Evolutionary conservation across 441 rosid genomes (phyloP).

Genomic region (Arabidopsis lyrata): DNA sequence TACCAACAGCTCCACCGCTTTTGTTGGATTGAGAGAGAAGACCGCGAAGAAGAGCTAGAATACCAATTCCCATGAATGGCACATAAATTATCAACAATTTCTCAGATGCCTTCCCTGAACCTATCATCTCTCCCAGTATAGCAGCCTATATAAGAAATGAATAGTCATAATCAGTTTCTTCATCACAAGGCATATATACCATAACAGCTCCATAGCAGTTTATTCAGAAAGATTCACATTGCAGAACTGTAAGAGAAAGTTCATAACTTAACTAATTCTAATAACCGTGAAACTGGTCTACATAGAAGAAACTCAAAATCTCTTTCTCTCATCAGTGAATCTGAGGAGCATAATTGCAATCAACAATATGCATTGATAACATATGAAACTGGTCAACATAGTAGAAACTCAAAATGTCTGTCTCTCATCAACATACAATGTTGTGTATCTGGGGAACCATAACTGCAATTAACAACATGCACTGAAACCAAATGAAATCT

Average conservation of each 20-base stretch:
- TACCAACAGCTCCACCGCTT: slow-evolving; percentile 42
- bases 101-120: slow-evolving; percentile 67
- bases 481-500: not conserved
- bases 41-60: slow-evolving; percentile 70
- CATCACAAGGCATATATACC: not conserved
- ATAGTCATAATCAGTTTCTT: not conserved
- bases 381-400: not conserved
- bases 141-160: slow-evolving; percentile 55
- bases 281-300: not conserved
- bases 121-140: slow-evolving; percentile 59
- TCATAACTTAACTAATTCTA: not conserved
- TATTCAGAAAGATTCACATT: slow-evolving; percentile 14
- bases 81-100: slow-evolving; percentile 56
- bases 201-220: not conserved
- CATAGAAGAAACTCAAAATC: not conserved
- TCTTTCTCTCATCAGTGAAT: not conserved
- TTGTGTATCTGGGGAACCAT: slow-evolving; percentile 6
- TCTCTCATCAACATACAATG: not conserved
- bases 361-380: not conserved
- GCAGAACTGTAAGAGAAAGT: not conserved
- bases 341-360: not conserved
- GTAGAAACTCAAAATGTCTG: not conserved
- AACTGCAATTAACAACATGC: not conserved
- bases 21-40: slow-evolving; percentile 48
- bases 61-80: slow-evolving; percentile 67